A percentile compares a stretch with the other conserved stretches of the same genome.
Conservation (phyloP, 805 yeast species). For the Saturnispora serradocipensis region DNA sequence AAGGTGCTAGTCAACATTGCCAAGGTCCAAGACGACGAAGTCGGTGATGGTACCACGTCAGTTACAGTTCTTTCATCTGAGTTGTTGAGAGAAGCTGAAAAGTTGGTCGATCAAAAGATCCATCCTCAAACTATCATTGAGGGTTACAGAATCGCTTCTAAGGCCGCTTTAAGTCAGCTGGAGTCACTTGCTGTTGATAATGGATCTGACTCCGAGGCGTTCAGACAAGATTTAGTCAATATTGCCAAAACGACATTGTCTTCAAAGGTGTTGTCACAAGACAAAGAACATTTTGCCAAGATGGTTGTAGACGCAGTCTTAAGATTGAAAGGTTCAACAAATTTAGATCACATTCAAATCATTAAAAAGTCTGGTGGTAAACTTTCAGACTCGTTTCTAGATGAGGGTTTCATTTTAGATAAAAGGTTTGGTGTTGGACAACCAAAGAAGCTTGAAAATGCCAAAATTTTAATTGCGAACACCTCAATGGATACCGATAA, state of each 20-base stretch:
- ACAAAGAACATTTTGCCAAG: constrained; percentile 78
- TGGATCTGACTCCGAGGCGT: constrained; percentile 44
- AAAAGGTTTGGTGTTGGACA: constrained; percentile 92
- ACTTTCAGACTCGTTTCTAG: constrained; percentile 83
- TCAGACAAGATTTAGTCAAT: constrained; percentile 68
- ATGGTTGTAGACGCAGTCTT: constrained; percentile 92
- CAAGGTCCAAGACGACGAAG: constrained; percentile 95
- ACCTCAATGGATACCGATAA: constrained; percentile 96
- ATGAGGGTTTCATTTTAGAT: constrained; percentile 89
- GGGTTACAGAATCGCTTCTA: constrained; percentile 84
- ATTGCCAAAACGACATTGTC: constrained; percentile 92
- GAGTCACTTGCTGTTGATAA: constrained; percentile 70
- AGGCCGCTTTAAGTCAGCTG: constrained; percentile 77
- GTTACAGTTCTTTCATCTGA: constrained; percentile 90
- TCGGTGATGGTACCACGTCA: constrained; percentile 97
- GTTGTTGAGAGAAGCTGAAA: constrained; percentile 88
- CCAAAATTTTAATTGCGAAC: constrained; percentile 84
- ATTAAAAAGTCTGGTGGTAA: constrained; percentile 92
- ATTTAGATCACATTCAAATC: constrained; percentile 86
- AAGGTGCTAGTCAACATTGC: constrained; percentile 90
- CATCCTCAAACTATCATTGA: constrained; percentile 98
- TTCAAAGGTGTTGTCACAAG: constrained; percentile 91
- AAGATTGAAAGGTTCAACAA: constrained; percentile 77
- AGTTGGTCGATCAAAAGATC: constrained; percentile 80
- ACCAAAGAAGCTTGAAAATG: constrained; percentile 76